Evolutionary conservation across 371 early-diverging fungal genomes (phyloP), one percentile per base, ranked within the genome.

Genomic region (Mortierella sp.): DNA sequence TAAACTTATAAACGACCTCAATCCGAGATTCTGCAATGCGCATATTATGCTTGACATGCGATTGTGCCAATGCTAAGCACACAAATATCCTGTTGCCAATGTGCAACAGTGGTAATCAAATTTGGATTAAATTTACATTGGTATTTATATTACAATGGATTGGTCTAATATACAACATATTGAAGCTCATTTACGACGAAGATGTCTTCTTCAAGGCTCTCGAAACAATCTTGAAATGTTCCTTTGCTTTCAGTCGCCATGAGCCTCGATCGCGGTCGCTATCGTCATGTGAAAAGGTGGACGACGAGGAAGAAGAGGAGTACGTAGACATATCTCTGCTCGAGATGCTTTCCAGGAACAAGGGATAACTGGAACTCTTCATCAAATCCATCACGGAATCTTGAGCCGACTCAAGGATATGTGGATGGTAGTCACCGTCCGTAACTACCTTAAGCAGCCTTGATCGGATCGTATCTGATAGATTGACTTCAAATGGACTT

Each of bases 401-500:
- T 3, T 59, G 30, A 6, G 73, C 70, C 6, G 37, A 66, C 0
- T 57, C 64, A 0, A 81, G 76, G 5, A 81, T 64, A 0, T 54
- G 58, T 2, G 81, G 70, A n/a, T 73, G 72, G 40, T 72, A 81
- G n/a, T 72, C 75, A 16, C 81, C 81, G 37, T 60, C 66, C 1
- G 68, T 43, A 0, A 75, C 76, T 4, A 58, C 55, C 52, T 72
- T 70, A n/a, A 74, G 49, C 5, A 81, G 26, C 11, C 45, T 57
- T 9, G 66, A 62, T 24, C 76, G 75, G 16, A 70, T 64, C 11
- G 57, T 51, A 63, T 72, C 73, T 1, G 73, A 66, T 6, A 81
- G 60, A 55, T 81, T 81, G 61, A 81, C 47, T 20, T 81, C 81
- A 35, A 66, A 71, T 26, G 75, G 73, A 28, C 75, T 68, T 20